Evolutionary conservation across 345 rosid species (phyloP).

Genomic region (Aethionema arabicum): DNA sequence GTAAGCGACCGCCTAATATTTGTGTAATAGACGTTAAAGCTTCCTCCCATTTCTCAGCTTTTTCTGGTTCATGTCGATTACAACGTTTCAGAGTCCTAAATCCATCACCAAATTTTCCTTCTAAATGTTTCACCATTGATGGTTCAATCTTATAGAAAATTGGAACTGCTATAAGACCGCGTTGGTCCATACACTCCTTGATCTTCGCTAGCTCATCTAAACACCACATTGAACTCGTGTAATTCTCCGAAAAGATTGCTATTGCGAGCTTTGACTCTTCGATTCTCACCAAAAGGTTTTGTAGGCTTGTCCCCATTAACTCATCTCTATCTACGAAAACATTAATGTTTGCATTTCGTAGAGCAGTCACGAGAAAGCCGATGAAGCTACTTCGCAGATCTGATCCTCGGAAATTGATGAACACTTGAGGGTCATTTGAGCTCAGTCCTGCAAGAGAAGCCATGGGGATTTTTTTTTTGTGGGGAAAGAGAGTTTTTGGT

Average conservation of each 20-base stretch:
- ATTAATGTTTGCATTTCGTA: constrained; percentile 11
- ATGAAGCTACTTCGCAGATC: constrained; percentile 21
- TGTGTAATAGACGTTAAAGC: not conserved
- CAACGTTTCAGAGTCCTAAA: not conserved
- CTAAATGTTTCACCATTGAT: not conserved
- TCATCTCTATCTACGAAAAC: constrained; percentile 23
- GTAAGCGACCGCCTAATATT: not conserved
- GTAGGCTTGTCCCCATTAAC: not conserved
- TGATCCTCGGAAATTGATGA: constrained; percentile 25
- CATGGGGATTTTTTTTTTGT: constrained; percentile 10
- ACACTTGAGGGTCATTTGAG: constrained; percentile 22
- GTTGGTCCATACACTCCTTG: constrained; percentile 7
- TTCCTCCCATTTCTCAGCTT: constrained; percentile 27
- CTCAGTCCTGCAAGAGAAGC: not conserved
- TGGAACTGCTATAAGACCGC: constrained; percentile 8
- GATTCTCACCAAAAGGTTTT: constrained; percentile 7
- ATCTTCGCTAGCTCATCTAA: constrained; percentile 28
- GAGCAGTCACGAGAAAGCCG: constrained; percentile 14
- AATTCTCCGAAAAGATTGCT: constrained; percentile 15
- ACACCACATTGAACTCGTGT: constrained; percentile 9
- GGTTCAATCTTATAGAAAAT: constrained; percentile 21
- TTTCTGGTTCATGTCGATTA: not conserved
- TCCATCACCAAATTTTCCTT: constrained; percentile 8
- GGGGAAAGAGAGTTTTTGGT: not conserved
- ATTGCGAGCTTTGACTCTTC: constrained; percentile 25